These are phyloP conservation scores for Solanum chilense DNA, from an alignment of 257 asterid species.

Conservation along the genomic window DNA sequence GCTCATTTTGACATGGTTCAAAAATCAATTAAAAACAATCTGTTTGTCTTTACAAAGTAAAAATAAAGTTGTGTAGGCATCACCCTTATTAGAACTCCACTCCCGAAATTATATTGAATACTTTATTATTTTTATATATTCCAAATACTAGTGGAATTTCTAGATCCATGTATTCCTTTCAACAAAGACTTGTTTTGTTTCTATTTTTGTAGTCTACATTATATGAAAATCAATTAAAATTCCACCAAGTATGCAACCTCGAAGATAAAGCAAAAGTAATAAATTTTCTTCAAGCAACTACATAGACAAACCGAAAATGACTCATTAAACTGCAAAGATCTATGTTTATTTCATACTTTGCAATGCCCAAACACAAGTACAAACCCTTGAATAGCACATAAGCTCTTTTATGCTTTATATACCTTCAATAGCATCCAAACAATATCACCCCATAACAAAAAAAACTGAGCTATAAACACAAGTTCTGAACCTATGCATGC, in stretches of 20 bases:
- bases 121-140: background rate
- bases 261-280: background rate
- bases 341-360: background rate
- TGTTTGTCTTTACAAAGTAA: too few species aligned
- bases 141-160: background rate
- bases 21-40: too few species aligned
- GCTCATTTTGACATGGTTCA: too few species aligned
- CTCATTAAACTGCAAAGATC: background rate
- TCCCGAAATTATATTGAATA: too few species aligned
- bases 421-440: background rate
- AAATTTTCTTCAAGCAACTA: background rate
- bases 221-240: background rate
- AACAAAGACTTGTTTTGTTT: background rate
- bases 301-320: background rate
- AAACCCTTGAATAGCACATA: background rate
- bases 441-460: background rate
- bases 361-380: background rate
- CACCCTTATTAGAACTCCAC: too few species aligned
- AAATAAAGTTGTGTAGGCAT: too few species aligned
- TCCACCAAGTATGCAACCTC: background rate
- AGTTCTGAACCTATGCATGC: background rate
- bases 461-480: background rate
- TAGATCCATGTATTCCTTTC: background rate
- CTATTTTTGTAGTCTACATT: background rate
- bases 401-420: background rate